Base-by-base conservation (phyloP, 495 filamentous ascomycete genomes). In the Penicillium odoratum region DNA sequence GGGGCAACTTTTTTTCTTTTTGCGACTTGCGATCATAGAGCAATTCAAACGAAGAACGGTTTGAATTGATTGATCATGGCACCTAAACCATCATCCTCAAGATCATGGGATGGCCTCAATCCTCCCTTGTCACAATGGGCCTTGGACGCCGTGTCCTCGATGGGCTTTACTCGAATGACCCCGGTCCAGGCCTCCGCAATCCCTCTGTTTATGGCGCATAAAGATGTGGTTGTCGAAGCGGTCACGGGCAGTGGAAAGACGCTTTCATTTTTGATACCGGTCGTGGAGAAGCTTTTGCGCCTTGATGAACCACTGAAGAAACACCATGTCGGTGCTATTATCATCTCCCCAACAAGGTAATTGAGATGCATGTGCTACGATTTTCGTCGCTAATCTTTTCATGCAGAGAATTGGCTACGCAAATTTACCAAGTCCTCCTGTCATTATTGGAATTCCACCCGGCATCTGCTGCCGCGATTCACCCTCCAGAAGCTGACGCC, bases 241-340 rank as follows among this genome's bases (percentile, higher is more conserved):
- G 94, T 97, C 7, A 98, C 94, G 3, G 94, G 95, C 7, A 94
- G 89, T 67, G 94, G 94, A 45, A 98, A 98, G 73, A 98, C 94
- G 0, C 75, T 97, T 43, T 88, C 92, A 2, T 98, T 94, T 65
- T 72, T 98, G 47, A 89, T 98, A 28, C 94, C 94, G 0, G 75
- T 97, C 3, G 80, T 97, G 11, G 91, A 97, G 69, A 89, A 88
- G 59, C 80, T 98, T 26, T 74, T 98, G 47, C 85, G 88, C 33
- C 67, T 85, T 26, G 84, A 85, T 48, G 90, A 92, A 42, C 86
- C 89, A 6, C 81, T 89, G 26, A 95, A 93, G 74, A 90, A 88
- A 65, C 86, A 96, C 69, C 90, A 97, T 70, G 83, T 98, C 36
- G 88, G 89, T 33, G 91, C 87, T 47, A 95, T 98, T 57, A 85